Evolutionary conservation across 2,329 filamentous ascomycete species (phyloP).

Genomic region (Coniochaeta sp.): DNA sequence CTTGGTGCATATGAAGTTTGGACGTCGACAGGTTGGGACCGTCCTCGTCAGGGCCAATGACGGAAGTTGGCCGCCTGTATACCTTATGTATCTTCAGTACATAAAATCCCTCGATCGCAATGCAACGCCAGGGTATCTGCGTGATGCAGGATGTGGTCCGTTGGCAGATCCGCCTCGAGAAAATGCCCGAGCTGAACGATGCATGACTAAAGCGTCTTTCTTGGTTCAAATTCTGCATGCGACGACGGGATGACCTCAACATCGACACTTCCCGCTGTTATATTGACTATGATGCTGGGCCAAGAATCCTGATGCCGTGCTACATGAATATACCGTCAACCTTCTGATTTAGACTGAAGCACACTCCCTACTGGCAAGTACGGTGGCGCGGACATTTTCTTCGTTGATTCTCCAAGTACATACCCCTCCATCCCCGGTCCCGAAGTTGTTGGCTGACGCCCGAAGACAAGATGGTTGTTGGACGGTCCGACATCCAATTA

Average conservation of each 20-base stretch:
- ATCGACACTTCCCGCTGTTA: no score
- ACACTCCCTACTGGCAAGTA: neutral
- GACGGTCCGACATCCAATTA: neutral
- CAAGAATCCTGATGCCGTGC: no score
- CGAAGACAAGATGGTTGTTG: neutral
- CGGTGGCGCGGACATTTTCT: neutral
- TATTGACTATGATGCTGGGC: no score
- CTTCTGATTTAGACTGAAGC: no score
- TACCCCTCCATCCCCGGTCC: neutral
- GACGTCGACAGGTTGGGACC: neutral
- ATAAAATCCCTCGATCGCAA: neutral
- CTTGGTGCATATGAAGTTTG: neutral
- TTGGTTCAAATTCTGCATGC: neutral
- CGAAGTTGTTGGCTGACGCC: neutral
- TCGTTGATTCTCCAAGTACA: neutral
- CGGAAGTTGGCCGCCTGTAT: neutral
- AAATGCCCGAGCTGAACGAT: neutral
- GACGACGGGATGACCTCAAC: no score
- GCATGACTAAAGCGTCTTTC: neutral
- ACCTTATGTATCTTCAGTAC: neutral
- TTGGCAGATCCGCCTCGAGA: neutral
- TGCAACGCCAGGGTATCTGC: neutral
- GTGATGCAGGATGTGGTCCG: neutral
- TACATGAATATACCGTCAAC: no score
- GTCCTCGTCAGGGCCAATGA: neutral